A percentile compares a stretch with the other conserved stretches of the same genome.
These are phyloP conservation scores for Santalum album DNA, from an alignment of 164 flowering plant genomes.

Conservation along the genomic window DNA sequence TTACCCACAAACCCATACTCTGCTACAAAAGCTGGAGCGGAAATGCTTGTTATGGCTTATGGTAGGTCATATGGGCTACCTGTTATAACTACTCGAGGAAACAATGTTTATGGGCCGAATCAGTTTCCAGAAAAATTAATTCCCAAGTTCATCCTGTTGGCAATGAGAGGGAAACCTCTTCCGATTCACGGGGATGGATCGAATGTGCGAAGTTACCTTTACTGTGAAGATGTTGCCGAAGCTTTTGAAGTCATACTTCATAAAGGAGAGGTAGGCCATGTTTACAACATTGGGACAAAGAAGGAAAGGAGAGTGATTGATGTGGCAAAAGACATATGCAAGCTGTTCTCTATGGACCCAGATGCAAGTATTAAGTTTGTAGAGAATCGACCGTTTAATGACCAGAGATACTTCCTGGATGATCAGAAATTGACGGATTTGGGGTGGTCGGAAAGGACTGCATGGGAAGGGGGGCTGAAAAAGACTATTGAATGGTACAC, in stretches of 20 bases:
- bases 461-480: conserved; percentile 1
- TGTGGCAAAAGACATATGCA: conserved; percentile 1
- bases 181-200: conserved; percentile 3
- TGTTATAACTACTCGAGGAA: not conserved
- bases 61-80: conserved; percentile 3
- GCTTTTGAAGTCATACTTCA: conserved; percentile 1
- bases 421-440: conserved; percentile 1
- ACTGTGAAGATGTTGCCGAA: conserved; percentile 3
- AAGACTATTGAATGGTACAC: conserved; percentile 2
- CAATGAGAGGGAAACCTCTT: not conserved
- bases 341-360: conserved; percentile 4
- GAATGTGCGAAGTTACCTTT: conserved; percentile 1
- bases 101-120: conserved; percentile 3
- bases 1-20: conserved; percentile 3
- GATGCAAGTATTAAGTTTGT: not conserved
- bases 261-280: conserved; percentile 4
- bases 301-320: not conserved
- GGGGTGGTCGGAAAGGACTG: conserved; percentile 3
- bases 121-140: conserved; percentile 2
- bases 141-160: conserved; percentile 1
- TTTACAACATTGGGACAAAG: conserved; percentile 2
- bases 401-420: conserved; percentile 2
- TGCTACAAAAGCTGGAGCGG: conserved; percentile 2
- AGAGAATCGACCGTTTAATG: conserved; percentile 2
- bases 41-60: conserved; percentile 4